Evolutionary conservation across 768 basidiomycete species (phyloP).

Genomic region (Amanita exitialis): DNA sequence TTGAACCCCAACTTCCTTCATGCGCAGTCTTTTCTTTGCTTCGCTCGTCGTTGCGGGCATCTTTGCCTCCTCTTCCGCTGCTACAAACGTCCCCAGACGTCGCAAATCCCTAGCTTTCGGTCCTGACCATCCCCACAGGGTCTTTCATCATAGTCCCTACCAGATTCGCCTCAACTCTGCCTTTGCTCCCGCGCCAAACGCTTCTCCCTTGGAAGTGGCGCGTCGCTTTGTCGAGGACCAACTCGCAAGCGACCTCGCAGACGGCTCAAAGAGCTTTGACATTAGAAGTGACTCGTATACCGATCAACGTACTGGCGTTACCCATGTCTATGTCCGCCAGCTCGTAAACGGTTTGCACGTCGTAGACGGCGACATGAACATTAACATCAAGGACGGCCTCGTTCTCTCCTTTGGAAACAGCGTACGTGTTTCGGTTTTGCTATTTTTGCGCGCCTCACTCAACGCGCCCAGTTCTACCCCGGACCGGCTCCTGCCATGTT

Average conservation of each 20-base stretch:
- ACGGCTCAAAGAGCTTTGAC: slow-evolving; percentile 33
- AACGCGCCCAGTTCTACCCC: slow-evolving; percentile 55
- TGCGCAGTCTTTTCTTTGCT: slow-evolving; percentile 3
- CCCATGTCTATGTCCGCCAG: slow-evolving; percentile 86
- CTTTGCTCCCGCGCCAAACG: slow-evolving; percentile 23
- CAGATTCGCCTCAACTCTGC: slow-evolving; percentile 30
- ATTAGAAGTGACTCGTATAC: slow-evolving; percentile 83
- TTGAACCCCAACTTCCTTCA: background rate
- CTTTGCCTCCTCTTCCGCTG: background rate
- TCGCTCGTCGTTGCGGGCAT: slow-evolving; percentile 4
- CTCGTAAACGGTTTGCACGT: slow-evolving; percentile 81
- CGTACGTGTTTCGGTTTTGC: slow-evolving; percentile 25
- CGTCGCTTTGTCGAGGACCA: slow-evolving; percentile 46
- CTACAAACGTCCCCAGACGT: slow-evolving; percentile 26
- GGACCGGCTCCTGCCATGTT: slow-evolving; percentile 39
- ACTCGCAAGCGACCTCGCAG: slow-evolving; percentile 21
- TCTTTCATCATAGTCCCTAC: slow-evolving; percentile 43
- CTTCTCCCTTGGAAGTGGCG: slow-evolving; percentile 47
- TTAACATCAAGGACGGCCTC: slow-evolving; percentile 80
- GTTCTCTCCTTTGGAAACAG: slow-evolving; percentile 81
- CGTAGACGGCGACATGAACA: slow-evolving; percentile 82
- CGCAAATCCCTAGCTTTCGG: slow-evolving; percentile 92
- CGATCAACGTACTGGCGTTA: slow-evolving; percentile 75
- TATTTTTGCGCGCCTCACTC: background rate
- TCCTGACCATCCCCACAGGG: slow-evolving; percentile 65